Evolutionary conservation across 192 early-diverging fungal species (phyloP), one percentile per base, ranked within the genome.

Genomic region (Jimgerdemannia flammicorona): DNA sequence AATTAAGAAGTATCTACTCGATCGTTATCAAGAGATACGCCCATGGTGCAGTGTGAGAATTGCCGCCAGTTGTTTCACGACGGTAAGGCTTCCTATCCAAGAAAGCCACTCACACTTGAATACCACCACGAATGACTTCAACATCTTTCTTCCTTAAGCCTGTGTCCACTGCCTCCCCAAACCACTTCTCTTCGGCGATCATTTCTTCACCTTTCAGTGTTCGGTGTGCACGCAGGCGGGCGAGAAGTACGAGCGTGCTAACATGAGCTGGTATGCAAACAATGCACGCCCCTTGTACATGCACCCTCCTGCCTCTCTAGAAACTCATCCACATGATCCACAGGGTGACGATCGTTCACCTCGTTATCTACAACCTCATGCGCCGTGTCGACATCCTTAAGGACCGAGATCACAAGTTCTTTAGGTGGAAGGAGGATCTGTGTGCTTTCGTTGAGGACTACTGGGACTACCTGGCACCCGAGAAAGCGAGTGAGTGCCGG

Each of bases 341-440:
- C 74, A 79, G 77, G 85, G 74, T 80, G 10, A 81, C 85, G 43
- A 85, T 94, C 43, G 91, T 93, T 4, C 92, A 95, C 66, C 75
- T 95, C 42, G 88, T 90, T 0, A 78, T 96, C 44, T 94, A 92
- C 80, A 90, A 93, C 72, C 69, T 96, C n/a, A 87, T 90, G 69
- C 70, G 71, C 65, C 74, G 64, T 29, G 64, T 66, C 29, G 78
- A 80, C 9, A 29, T 29, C 29, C 29, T 29, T 29, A 80, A 80
- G 1, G 84, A 90, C 75, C 90, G 89, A 3, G 85, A 81, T 3
- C 89, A 88, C 66, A 84, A 88, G 71, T 95, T 88, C 75, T 91
- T 95, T 81, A 87, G 89, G 40, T 95, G 90, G 90, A 92, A 91
- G 70, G 92, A 93, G 66, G 92, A 93, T 63, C 91, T 96, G 11